Conservation (phyloP, 345 rosid species). For the Microthlaspi erraticum region DNA sequence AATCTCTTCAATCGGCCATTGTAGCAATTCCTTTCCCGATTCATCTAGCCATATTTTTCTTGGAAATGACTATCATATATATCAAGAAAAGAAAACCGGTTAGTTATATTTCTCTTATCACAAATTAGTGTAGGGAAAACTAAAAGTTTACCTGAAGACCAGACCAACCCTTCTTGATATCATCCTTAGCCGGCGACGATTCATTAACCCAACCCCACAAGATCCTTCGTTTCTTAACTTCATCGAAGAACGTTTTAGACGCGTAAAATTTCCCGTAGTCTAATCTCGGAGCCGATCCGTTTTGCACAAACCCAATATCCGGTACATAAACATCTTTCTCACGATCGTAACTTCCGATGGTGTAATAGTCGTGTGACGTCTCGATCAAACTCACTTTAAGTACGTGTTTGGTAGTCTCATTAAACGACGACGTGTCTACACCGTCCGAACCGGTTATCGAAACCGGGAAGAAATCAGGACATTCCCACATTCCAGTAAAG, state of each 20-base stretch:
- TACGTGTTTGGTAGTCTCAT: conserved; percentile 46
- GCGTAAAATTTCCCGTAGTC: conserved; percentile 82
- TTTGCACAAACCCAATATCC: conserved; percentile 52
- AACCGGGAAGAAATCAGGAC: conserved; percentile 80
- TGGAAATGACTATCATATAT: conserved; percentile 79
- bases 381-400: conserved; percentile 62
- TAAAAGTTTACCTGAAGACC: conserved; percentile 44
- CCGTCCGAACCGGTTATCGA: conserved; percentile 29
- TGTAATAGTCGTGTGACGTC: conserved; percentile 55
- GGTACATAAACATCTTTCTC: conserved; percentile 55
- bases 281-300: conserved; percentile 53
- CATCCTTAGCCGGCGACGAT: conserved; percentile 49
- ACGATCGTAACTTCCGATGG: conserved; percentile 52
- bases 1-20: conserved; percentile 72
- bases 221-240: conserved; percentile 54
- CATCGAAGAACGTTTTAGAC: conserved; percentile 72
- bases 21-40: conserved; percentile 62
- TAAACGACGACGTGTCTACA: conserved; percentile 34
- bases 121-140: not conserved
- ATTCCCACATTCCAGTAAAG: conserved; percentile 84
- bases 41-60: conserved; percentile 57
- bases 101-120: too few relatives aligned
- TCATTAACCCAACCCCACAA: conserved; percentile 80
- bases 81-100: too few relatives aligned
- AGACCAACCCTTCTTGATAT: conserved; percentile 42